These are phyloP conservation scores for Chenopodium album DNA, from an alignment of 148 eudicot genomes.

Conservation along the genomic window DNA sequence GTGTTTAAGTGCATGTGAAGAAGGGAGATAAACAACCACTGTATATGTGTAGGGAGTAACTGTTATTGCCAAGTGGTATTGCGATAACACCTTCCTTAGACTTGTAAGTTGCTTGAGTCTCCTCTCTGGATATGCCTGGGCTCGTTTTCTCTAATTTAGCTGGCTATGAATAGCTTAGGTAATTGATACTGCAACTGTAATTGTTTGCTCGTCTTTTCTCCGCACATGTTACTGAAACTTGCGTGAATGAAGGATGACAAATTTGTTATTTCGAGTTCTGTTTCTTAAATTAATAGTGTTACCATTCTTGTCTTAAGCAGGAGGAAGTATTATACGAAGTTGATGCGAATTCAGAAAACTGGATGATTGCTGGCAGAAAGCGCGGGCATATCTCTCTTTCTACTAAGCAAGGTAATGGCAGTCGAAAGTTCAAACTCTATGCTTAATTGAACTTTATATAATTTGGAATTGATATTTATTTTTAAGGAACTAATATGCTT, in stretches of 20 bases:
- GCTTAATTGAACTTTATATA: background rate
- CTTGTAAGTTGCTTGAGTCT: background rate
- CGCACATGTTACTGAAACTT: background rate
- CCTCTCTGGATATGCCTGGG: background rate
- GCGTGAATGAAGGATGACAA: background rate
- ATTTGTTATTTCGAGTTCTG: background rate
- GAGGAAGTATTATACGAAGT: slow-evolving; percentile 87
- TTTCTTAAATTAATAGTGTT: background rate
- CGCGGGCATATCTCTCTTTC: slow-evolving; percentile 80
- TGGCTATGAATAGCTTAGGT: background rate
- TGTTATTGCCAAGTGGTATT: background rate
- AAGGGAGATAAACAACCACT: too few relatives aligned
- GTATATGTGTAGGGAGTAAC: background rate
- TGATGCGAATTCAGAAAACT: slow-evolving; percentile 79
- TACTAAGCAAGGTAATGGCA: slow-evolving; percentile 60
- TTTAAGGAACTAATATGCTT: background rate
- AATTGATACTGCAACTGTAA: background rate
- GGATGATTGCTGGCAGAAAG: slow-evolving; percentile 99
- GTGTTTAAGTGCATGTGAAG: background rate
- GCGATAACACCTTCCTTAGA: background rate
- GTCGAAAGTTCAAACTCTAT: background rate
- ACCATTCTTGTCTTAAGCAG: slow-evolving; percentile 30
- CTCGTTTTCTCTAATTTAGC: background rate
- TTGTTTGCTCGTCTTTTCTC: background rate
- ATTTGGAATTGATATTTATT: background rate